Percentiles rank a stretch among this genome's conserved stretches.
Evolutionary conservation across 768 basidiomycete species (phyloP).

Genomic region (Sarcomyxa edulis): DNA sequence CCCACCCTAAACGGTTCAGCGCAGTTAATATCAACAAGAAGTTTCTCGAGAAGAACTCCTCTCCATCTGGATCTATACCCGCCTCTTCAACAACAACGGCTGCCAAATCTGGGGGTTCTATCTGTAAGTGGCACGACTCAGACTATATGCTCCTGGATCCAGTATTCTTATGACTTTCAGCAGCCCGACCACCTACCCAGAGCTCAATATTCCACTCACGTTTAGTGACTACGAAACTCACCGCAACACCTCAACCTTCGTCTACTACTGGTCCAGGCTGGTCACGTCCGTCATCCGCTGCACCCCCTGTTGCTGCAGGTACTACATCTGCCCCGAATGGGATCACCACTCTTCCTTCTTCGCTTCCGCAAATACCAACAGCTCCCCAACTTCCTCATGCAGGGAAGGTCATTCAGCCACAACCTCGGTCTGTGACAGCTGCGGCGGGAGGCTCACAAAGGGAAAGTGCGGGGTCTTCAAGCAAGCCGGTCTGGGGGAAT

Average conservation of each 20-base stretch:
- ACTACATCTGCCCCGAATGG: slow-evolving; percentile 41
- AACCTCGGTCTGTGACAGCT: slow-evolving; percentile 34
- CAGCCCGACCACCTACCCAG: slow-evolving; percentile 57
- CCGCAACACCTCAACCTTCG: slow-evolving; percentile 55
- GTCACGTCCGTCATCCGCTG: slow-evolving; percentile 74
- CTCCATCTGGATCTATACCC: slow-evolving; percentile 45
- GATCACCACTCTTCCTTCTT: slow-evolving; percentile 34
- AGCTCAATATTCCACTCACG: slow-evolving; percentile 62
- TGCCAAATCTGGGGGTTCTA: slow-evolving; percentile 45
- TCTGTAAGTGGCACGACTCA: slow-evolving; percentile 36
- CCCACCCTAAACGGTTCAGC: slow-evolving; percentile 80
- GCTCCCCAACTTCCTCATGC: slow-evolving; percentile 50
- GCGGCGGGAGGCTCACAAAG: slow-evolving; percentile 20
- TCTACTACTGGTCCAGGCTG: slow-evolving; percentile 61
- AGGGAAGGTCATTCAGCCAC: slow-evolving; percentile 67
- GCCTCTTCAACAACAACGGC: slow-evolving; percentile 35
- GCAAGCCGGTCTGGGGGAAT: slow-evolving; percentile 72
- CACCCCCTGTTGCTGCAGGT: slow-evolving; percentile 43
- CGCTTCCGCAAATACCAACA: slow-evolving; percentile 24
- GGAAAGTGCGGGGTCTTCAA: slow-evolving; percentile 21
- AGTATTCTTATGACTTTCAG: slow-evolving; percentile 9
- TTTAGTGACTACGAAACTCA: slow-evolving; percentile 84
- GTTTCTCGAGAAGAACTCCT: slow-evolving; percentile 86
- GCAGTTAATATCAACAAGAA: slow-evolving; percentile 94
- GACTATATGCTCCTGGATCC: slow-evolving; percentile 1